Evolutionary conservation across 192 early-diverging fungal species (phyloP), one percentile per base, ranked within the genome.

Genomic region (Backusella circina): DNA sequence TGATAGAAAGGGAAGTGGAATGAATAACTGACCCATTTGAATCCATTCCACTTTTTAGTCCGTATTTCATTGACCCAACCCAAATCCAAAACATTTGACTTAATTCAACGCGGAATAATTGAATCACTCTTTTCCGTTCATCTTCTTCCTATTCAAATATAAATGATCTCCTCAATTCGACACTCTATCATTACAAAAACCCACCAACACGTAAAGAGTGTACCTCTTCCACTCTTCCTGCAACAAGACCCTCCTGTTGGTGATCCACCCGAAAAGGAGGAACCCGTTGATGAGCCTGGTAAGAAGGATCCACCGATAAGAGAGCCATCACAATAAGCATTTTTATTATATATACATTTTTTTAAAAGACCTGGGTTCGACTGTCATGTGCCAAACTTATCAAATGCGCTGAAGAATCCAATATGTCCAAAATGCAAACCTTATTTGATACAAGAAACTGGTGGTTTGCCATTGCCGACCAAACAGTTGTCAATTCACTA

Each of bases 401-500:
- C 28, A 80, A 61, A 57, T 76, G 71, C 39, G 75, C 70, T 23
- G 79, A 80, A 64, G 67, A 70, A 3, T 31, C 51, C n/a, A 77
- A 16, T 35, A 80, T 69, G 31, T 76, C 70, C 37, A 80, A 65
- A 18, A 41, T 57, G 70, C 79, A 80, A 3, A 67, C 66, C 50
- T 77, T 69, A 26, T 54, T 57, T 15, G 65, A 64, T 10, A 80
- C 23, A 6, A 23, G 35, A 33, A 80, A 80, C 28, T 67, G 66
- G 23, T 76, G 71, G 30, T 47, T 76, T 26, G 39, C 38, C 26
- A 82, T 23, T 35, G 76, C 76, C 30, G 66, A 67, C 73, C 73
- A 77, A 10, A 82, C 37, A 44, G 76, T 70, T 23, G 71, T 64
- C 36, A 71, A 61, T n/a, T 77, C 76, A 47, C 80, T 82, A 32